These are phyloP conservation scores for Malus hybrid DNA, from an alignment of 331 rosid species.

Conservation along the genomic window DNA sequence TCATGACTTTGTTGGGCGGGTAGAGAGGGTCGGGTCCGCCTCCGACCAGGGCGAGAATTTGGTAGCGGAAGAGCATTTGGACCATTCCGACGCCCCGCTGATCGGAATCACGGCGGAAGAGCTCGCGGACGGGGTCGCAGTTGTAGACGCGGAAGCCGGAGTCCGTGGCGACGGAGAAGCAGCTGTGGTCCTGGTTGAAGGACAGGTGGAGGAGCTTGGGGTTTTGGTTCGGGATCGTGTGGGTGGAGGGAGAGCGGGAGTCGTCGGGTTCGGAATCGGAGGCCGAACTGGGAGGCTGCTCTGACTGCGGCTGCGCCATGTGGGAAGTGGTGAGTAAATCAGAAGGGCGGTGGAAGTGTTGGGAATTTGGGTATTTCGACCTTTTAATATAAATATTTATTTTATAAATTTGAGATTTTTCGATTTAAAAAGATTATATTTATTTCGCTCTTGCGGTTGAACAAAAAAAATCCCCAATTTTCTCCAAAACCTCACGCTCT, in stretches of 20 bases:
- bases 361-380: background rate
- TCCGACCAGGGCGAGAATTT: constrained; percentile 56
- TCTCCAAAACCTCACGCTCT: background rate
- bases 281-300: background rate
- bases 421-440: no score
- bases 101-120: constrained; percentile 46
- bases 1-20: constrained; percentile 59
- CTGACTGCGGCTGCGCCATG: background rate
- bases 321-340: background rate
- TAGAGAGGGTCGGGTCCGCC: constrained; percentile 54
- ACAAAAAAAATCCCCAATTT: background rate
- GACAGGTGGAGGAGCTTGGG: constrained; percentile 54
- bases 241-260: background rate
- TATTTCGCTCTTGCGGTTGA: background rate
- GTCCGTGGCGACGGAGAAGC: constrained; percentile 68
- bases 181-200: constrained; percentile 67
- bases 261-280: constrained; percentile 6
- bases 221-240: background rate
- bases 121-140: constrained; percentile 70
- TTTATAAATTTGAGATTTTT: no score
- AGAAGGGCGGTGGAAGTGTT: background rate
- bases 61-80: constrained; percentile 62
- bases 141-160: constrained; percentile 56
- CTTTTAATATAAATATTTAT: no score
- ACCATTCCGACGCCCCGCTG: constrained; percentile 50